These are phyloP conservation scores for Paramecium sonneborni DNA, from an alignment of 73 alveolate genomes.

Conservation along the genomic window DNA sequence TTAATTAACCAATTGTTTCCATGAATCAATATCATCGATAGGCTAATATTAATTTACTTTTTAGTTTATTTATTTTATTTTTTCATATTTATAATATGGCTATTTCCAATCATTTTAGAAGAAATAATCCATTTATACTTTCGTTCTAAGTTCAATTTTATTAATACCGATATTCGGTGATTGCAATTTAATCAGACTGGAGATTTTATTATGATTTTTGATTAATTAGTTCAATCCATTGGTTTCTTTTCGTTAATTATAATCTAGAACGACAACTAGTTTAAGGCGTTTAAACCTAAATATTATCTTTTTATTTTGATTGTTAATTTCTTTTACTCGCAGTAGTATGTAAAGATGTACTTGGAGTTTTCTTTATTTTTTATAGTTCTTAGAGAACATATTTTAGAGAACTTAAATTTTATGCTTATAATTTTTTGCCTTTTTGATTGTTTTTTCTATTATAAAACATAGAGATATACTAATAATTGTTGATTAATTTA, in stretches of 20 bases:
- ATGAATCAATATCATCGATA: background rate
- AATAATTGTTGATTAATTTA: background rate
- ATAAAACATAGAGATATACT: background rate
- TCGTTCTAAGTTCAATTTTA: slow-evolving; percentile 22
- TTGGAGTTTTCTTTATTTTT: slow-evolving; percentile 12
- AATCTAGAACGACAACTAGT: slow-evolving; percentile 25
- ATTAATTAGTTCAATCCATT: slow-evolving; percentile 45
- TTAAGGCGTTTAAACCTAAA: background rate
- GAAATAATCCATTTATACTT: background rate
- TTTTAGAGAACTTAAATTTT: background rate
- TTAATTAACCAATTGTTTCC: background rate
- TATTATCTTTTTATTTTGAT: background rate
- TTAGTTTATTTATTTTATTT: background rate
- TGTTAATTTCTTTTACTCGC: slow-evolving; percentile 27
- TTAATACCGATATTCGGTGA: slow-evolving; percentile 41
- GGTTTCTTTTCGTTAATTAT: background rate
- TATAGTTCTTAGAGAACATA: slow-evolving; percentile 4
- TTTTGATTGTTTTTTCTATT: background rate
- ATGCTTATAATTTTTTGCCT: background rate
- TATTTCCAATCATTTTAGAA: background rate
- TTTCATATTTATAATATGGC: slow-evolving; percentile 4
- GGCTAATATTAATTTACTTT: background rate
- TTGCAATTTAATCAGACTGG: slow-evolving; percentile 6
- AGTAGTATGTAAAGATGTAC: slow-evolving; percentile 35
- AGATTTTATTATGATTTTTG: background rate